Evolutionary conservation across 345 rosid genomes (phyloP), one percentile per base, ranked within the genome.

Genomic region (Firmiana major): DNA sequence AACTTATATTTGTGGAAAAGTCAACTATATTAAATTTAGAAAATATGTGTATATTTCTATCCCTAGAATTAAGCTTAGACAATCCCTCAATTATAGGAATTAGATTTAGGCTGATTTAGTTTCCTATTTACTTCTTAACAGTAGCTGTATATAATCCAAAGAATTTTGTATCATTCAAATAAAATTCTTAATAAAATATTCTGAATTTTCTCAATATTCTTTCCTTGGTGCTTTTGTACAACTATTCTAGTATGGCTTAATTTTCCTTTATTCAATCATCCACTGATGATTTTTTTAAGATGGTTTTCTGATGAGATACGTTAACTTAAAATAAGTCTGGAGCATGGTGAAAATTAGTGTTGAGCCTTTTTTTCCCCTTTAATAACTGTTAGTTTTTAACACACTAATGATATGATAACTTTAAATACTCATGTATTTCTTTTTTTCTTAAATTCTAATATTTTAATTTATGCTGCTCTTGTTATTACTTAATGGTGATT

Each of bases 301-400:
- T 51, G 60, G 43, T 71, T 51, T 28, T 31, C 26, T 49, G 51
- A 31, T 53, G 58, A 19, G 75, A 71, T n/a, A 53, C 12, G 15
- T 51, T 46, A 71, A 34, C 74, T 70, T 26, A 9, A 48, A 66
- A 46, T 69, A 22, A 6, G 36, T 51, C 28, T 51, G 60, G 26
- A 71, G 13, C 43, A 19, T 9, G 9, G 59, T 19, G 17, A 34
- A 71, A 49, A 71, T 12, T 31, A 71, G 16, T 19, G 28, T 51
- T 71, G 74, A 71, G 26, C 19, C 9, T 16, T 31, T 71, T 51
- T 51, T n/a, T 40, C 1, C 4, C 7, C 7, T 19, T 4, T 49
- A 68, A 46, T 55, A 66, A 22, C 71, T 79, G 70, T 58, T 83
- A 26, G n/a, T 76, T 60, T 69, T 74, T 66, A 57, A 62, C 69